phyloP scores from a whole-genome alignment of 345 rosid genomes.

The Dovyalis caffra region DNA sequence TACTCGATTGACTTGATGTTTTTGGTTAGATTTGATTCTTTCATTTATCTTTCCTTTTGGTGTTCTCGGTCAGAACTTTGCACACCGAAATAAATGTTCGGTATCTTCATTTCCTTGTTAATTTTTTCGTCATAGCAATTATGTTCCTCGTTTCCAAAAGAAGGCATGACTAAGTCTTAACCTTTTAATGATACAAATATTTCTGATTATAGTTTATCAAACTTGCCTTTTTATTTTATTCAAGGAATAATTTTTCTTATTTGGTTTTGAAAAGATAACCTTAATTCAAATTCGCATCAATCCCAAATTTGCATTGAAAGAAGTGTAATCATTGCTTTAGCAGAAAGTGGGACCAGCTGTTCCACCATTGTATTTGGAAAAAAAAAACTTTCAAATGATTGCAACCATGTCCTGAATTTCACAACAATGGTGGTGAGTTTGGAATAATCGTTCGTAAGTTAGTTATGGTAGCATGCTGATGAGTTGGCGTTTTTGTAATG shows the following conservation, averaged over 20 bases:
- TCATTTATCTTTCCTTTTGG: background rate
- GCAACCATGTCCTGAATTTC: background rate
- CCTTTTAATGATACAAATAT: background rate
- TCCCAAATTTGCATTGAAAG: background rate
- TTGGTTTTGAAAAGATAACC: background rate
- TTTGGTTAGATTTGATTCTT: conserved; percentile 1
- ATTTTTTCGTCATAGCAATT: background rate
- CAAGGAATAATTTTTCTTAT: background rate
- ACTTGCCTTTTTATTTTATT: background rate
- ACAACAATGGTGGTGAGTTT: background rate
- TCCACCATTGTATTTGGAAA: background rate
- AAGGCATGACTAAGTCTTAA: background rate
- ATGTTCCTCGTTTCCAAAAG: background rate
- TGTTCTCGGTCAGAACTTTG: background rate
- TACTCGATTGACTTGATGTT: background rate
- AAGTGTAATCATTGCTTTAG: background rate
- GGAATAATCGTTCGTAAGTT: background rate
- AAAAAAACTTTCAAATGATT: background rate
- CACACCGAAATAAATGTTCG: background rate
- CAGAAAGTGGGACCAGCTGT: background rate
- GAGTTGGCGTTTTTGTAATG: background rate
- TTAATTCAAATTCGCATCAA: background rate
- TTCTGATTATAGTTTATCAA: background rate
- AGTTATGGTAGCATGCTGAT: background rate
- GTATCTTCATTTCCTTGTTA: background rate